These are phyloP conservation scores for Cyberlindnera lachancei DNA, from an alignment of 805 yeast species.

Conservation along the genomic window DNA sequence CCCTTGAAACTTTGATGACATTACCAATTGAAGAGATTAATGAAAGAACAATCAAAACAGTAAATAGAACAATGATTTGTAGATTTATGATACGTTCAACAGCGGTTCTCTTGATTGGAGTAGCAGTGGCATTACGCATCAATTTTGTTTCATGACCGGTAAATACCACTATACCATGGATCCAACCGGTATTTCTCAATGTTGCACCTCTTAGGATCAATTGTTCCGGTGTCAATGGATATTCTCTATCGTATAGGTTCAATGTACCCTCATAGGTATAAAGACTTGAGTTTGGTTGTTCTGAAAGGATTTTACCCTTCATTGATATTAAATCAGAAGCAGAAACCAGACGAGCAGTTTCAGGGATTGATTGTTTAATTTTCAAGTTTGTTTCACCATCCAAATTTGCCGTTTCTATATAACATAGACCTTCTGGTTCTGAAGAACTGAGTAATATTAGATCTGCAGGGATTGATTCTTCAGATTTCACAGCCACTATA, in stretches of 20 bases:
- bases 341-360: conserved; percentile 66
- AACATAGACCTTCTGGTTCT: conserved; percentile 97
- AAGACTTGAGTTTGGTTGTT: conserved; percentile 88
- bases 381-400: conserved; percentile 98
- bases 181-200: conserved; percentile 89
- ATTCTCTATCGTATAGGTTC: conserved; percentile 44
- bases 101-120: conserved; percentile 95
- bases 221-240: conserved; percentile 86
- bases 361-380: conserved; percentile 80
- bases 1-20: conserved; percentile 59
- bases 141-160: conserved; percentile 98
- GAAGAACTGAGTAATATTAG: conserved; percentile 78
- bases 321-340: conserved; percentile 49
- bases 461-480: conserved; percentile 94
- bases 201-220: conserved; percentile 92
- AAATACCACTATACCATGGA: conserved; percentile 86
- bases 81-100: conserved; percentile 92
- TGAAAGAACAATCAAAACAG: conserved; percentile 66
- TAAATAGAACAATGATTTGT: conserved; percentile 84
- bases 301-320: conserved; percentile 64
- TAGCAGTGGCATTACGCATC: conserved; percentile 97
- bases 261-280: conserved; percentile 91
- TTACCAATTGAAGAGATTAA: conserved; percentile 84
- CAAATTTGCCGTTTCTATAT: conserved; percentile 93
- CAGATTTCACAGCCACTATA: conserved; percentile 73